Base-by-base conservation (phyloP, 2,329 filamentous ascomycete species). In the Shiraia sp. region DNA sequence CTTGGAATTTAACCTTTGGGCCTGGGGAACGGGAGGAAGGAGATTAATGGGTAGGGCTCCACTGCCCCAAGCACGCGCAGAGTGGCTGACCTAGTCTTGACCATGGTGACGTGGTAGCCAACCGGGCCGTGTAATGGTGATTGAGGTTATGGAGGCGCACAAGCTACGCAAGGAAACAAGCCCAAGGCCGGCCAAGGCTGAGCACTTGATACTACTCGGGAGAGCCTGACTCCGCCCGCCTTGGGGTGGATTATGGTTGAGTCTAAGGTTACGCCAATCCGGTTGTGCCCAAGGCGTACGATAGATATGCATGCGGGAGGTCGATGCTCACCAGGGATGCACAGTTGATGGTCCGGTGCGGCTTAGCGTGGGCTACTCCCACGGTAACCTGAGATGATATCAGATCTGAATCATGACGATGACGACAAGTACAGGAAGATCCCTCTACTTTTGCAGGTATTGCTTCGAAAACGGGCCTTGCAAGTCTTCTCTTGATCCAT, bases 141-240 rank as follows among this genome's bases (percentile, higher is more conserved):
- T 56, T 55, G 51, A 47, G 53, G 57, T 52, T 52, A 51, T 36
- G 48, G 38, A 53, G 52, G 50, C 49, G 51, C 56, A 66, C 63
- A 67, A 67, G 63, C 61, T 65, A 63, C 50, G 57, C 60, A 66
- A 64, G 65, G 63, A 59, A 60, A 59, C 47, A 59, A 36, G 25
- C 17, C 63, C 58, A 66, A 66, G 63, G 55, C 40, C 14, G 45
- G 61, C 63, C 65, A 65, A 68, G 63, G 34, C 15, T 31, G 14
- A 15, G 34, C 41, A 50, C 48, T 40, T 44, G 55, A 53, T 54
- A 59, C 50, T 46, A 51, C 55, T 55, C 54, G 53, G 50, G 56
- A 54, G 49, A 42, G 41, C 48, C 55, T 47, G 51, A 58, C 50
- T 62, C 60, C 53, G 61, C 59, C 51, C 40, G 51, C 47, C 32